Percentiles rank a stretch among this genome's conserved stretches.
phyloP scores from a whole-genome alignment of 1,139 yeast species.

The Geotrichum australiense region DNA sequence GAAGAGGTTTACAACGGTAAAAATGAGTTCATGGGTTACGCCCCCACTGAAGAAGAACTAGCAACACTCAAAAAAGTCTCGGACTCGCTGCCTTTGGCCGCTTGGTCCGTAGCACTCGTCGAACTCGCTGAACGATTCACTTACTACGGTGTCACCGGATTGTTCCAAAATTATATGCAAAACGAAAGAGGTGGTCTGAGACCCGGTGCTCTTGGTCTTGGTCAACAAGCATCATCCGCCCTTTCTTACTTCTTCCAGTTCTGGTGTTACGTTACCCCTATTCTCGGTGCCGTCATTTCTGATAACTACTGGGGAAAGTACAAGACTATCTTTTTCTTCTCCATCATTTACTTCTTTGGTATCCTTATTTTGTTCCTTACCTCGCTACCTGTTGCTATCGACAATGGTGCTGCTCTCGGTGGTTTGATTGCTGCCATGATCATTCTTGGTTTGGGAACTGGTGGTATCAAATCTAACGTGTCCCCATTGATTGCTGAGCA shows the following conservation, averaged over 20 bases:
- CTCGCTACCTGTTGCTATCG: constrained; percentile 58
- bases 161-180: constrained; percentile 76
- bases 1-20: constrained; percentile 16
- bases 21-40: constrained; percentile 25
- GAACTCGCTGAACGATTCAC: constrained; percentile 80
- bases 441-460: constrained; percentile 70
- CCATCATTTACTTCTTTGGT: constrained; percentile 56
- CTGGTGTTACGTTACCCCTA: constrained; percentile 47
- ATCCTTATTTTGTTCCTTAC: constrained; percentile 60
- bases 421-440: constrained; percentile 54
- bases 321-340: constrained; percentile 57
- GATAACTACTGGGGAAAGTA: constrained; percentile 71
- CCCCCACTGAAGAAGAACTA: constrained; percentile 42
- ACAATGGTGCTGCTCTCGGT: constrained; percentile 42
- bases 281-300: constrained; percentile 68
- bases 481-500: constrained; percentile 79
- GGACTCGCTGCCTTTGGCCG: constrained; percentile 41
- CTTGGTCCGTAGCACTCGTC: constrained; percentile 71
- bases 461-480: constrained; percentile 75
- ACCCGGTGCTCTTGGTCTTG: constrained; percentile 56
- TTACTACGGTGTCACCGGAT: constrained; percentile 70
- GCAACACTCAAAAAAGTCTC: constrained; percentile 40
- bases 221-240: constrained; percentile 64
- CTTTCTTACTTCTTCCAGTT: constrained; percentile 37
- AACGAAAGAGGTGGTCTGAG: constrained; percentile 33